Conservation (phyloP, 2,329 filamentous ascomycete species). For the Phialocephala subalpina region DNA sequence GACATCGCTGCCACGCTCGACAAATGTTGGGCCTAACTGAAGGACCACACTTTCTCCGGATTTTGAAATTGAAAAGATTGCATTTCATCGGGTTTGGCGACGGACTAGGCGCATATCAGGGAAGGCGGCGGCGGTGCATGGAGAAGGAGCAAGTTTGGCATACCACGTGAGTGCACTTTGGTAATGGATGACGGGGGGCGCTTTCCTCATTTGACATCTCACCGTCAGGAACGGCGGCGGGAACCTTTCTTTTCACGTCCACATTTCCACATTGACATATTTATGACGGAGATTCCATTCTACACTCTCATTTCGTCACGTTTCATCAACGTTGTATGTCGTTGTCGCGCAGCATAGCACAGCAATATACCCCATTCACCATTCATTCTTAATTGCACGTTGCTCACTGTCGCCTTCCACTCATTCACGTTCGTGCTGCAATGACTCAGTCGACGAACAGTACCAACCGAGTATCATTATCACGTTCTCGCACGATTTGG, state of each 20-base stretch:
- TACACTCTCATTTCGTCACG: not conserved
- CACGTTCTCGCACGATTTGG: not conserved
- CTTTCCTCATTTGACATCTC: slow-evolving; percentile 1
- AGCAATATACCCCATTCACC: slow-evolving; percentile 5
- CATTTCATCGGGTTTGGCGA: not conserved
- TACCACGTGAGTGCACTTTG: not conserved
- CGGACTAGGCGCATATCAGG: not conserved
- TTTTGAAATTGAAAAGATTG: not conserved
- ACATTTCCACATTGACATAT: not conserved
- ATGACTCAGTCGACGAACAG: not conserved
- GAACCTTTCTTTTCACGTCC: not conserved
- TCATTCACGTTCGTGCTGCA: not conserved
- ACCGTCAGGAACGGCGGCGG: not conserved
- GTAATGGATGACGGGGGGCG: not conserved
- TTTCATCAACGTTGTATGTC: not conserved
- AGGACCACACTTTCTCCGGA: not conserved
- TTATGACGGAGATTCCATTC: too few relatives aligned
- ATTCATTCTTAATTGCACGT: not conserved
- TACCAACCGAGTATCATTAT: not conserved
- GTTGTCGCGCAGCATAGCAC: slow-evolving; percentile 1
- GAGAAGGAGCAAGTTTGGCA: not conserved
- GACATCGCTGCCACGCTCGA: slow-evolving; percentile 34
- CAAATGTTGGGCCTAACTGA: slow-evolving; percentile 33
- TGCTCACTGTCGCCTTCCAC: not conserved
- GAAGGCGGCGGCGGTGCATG: not conserved